Evolutionary conservation across 495 filamentous ascomycete species (phyloP).

Genomic region (Lasiosphaeriaceae sp.): DNA sequence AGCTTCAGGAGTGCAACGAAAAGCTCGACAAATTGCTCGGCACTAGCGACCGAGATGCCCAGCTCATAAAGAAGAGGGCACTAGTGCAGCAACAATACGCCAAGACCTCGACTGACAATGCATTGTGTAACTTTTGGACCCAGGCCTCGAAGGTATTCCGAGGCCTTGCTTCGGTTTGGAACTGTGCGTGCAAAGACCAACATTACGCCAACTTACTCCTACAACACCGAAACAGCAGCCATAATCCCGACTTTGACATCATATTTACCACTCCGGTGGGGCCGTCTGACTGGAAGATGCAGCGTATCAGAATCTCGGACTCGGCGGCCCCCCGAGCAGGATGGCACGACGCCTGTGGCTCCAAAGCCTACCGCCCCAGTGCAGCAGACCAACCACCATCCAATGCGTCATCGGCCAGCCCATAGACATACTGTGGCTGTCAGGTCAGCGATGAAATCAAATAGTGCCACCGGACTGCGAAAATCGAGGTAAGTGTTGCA

Average conservation of each 20-base stretch:
- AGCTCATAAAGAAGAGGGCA: not conserved
- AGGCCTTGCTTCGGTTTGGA: constrained; percentile 17
- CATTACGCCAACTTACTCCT: constrained; percentile 28
- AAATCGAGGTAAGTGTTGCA: no score
- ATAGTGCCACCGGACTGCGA: no score
- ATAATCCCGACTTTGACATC: constrained; percentile 21
- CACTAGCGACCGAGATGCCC: constrained; percentile 1
- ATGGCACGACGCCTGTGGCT: no score
- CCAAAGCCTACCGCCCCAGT: no score
- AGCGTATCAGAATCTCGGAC: constrained; percentile 6
- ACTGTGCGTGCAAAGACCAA: constrained; percentile 7
- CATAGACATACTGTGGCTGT: no score
- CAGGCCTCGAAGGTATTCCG: constrained; percentile 1
- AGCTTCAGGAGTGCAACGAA: constrained; percentile 7
- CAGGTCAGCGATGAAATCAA: no score
- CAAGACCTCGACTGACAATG: not conserved
- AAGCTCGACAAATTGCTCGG: not conserved
- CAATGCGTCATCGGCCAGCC: no score
- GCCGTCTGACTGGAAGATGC: not conserved
- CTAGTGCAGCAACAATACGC: not conserved
- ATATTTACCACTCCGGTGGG: constrained; percentile 6
- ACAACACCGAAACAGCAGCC: constrained; percentile 26
- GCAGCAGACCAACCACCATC: no score
- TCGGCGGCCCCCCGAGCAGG: not conserved
- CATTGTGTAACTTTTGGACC: constrained; percentile 6